Percentiles rank a stretch among this genome's conserved stretches.
These are phyloP conservation scores for Geotrichum phurueaensis DNA, from an alignment of 1,139 yeast species.

Conservation along the genomic window DNA sequence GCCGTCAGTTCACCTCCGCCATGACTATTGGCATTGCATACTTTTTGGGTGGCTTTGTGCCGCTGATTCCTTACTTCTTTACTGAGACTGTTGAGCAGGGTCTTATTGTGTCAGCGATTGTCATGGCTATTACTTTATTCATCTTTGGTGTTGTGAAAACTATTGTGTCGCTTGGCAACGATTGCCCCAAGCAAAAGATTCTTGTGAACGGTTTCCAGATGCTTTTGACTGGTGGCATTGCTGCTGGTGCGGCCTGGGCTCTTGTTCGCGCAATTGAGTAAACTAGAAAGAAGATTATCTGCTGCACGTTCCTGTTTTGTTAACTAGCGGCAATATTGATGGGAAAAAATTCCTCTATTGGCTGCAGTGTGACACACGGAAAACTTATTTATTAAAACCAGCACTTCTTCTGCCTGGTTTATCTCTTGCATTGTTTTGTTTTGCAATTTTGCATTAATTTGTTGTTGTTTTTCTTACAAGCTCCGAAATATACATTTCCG, in stretches of 20 bases:
- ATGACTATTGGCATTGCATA: constrained; percentile 69
- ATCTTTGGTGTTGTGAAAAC: constrained; percentile 85
- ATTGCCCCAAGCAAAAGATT: constrained; percentile 56
- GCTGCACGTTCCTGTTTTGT: not conserved
- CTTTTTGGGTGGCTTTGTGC: constrained; percentile 78
- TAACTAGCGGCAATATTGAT: not conserved
- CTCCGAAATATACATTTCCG: not conserved
- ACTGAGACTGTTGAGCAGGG: constrained; percentile 69
- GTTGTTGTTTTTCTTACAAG: not conserved
- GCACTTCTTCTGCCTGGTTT: not conserved
- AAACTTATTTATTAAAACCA: not conserved
- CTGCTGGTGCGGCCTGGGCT: constrained; percentile 96
- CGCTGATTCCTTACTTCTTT: constrained; percentile 74
- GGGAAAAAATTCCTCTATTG: not conserved
- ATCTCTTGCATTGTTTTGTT: not conserved
- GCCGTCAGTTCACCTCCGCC: constrained; percentile 70
- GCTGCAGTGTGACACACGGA: not conserved
- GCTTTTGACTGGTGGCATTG: constrained; percentile 88
- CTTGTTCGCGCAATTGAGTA: constrained; percentile 71
- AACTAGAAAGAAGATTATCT: not conserved
- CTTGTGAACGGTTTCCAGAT: constrained; percentile 79
- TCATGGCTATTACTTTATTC: constrained; percentile 82
- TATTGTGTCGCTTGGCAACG: constrained; percentile 73
- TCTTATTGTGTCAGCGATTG: constrained; percentile 62
- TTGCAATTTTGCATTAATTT: not conserved